A percentile compares a stretch with the other conserved stretches of the same genome.
These are phyloP conservation scores for Pleurotus eryngii DNA, from an alignment of 768 basidiomycete species.

Conservation along the genomic window DNA sequence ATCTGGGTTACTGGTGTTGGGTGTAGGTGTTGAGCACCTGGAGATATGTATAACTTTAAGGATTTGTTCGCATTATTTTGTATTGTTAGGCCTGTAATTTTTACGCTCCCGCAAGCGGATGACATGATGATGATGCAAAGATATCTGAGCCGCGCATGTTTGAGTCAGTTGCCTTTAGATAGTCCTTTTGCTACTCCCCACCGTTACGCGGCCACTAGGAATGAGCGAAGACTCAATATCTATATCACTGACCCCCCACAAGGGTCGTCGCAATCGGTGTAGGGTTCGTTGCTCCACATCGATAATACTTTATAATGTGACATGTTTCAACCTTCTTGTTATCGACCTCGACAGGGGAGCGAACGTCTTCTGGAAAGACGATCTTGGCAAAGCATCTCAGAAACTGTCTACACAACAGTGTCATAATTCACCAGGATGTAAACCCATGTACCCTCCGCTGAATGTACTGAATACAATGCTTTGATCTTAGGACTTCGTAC, in stretches of 20 bases:
- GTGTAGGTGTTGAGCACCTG: too few species aligned
- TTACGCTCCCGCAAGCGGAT: too few species aligned
- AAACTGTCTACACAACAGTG: neutral
- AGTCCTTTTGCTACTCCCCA: too few species aligned
- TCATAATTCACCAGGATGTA: slow-evolving; percentile 5
- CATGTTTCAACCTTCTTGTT: too few species aligned
- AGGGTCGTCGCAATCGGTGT: neutral
- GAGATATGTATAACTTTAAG: too few species aligned
- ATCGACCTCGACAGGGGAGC: neutral
- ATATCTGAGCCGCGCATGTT: too few species aligned
- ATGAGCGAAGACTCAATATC: neutral
- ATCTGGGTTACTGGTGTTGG: neutral
- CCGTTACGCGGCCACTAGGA: neutral
- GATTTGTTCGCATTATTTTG: too few species aligned
- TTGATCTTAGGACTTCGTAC: neutral
- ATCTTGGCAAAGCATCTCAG: slow-evolving; percentile 1
- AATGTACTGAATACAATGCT: neutral
- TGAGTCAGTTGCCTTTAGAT: too few species aligned
- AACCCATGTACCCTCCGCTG: neutral
- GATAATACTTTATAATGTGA: too few species aligned
- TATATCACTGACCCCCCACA: neutral
- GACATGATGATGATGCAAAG: too few species aligned
- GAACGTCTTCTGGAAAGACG: slow-evolving; percentile 1
- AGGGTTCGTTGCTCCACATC: neutral
- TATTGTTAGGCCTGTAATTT: too few species aligned